Conservation (phyloP, 371 early-diverging fungal species). For the Zychaea mexicana region DNA sequence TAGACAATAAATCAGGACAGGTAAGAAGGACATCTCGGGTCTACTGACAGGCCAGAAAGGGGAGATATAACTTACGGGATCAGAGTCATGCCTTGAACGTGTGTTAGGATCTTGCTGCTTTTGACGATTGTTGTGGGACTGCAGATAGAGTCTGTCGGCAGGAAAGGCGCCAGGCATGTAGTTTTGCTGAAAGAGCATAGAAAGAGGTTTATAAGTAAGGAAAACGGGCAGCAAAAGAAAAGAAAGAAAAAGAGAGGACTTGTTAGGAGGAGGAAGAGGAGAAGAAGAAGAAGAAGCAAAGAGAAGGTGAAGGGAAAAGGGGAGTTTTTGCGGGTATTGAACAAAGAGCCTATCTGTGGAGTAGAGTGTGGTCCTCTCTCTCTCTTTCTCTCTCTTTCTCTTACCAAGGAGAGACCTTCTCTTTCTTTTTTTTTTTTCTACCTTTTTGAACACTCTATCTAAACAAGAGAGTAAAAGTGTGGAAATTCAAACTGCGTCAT, state of each 20-base stretch:
- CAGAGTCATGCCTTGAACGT: slow-evolving; percentile 4
- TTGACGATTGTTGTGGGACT: slow-evolving; percentile 13
- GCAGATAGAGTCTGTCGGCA: slow-evolving; percentile 24
- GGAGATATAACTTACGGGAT: background rate
- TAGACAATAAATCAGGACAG: too few species aligned
- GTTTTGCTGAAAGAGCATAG: slow-evolving; percentile 28
- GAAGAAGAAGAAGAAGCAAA: slow-evolving; percentile 2
- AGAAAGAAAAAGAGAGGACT: background rate
- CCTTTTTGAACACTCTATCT: too few species aligned
- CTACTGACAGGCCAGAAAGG: background rate
- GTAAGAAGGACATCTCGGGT: background rate
- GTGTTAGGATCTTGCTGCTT: slow-evolving; percentile 1
- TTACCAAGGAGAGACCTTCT: too few species aligned
- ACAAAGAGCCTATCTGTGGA: too few species aligned
- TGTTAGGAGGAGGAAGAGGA: background rate
- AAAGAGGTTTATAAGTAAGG: background rate
- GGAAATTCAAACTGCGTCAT: too few species aligned
- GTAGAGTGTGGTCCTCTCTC: too few species aligned
- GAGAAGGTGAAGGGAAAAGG: background rate
- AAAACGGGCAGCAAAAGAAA: slow-evolving; percentile 3
- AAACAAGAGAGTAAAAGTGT: too few species aligned
- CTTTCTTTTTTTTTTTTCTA: too few species aligned
- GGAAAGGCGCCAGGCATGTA: slow-evolving; percentile 25
- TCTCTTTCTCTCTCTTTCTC: too few species aligned
- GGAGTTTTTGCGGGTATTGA: slow-evolving; percentile 1